phyloP scores from a whole-genome alignment of 164 flowering plant genomes.

The Nymphaea thermarum region DNA sequence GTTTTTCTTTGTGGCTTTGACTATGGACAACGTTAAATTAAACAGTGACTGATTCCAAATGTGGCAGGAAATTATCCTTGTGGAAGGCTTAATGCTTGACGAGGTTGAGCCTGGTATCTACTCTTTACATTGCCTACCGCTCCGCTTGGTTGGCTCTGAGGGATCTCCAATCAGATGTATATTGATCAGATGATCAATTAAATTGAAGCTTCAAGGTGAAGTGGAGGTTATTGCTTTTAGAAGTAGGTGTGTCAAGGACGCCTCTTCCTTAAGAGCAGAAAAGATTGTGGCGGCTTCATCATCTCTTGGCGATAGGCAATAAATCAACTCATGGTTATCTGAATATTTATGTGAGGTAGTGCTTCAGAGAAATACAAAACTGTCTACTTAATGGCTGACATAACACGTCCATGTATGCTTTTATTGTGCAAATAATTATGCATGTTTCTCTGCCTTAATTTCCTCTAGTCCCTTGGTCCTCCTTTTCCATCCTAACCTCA shows the following conservation, averaged over 20 bases:
- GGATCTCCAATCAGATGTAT: constrained; percentile 62
- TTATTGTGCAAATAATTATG: no score
- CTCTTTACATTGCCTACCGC: constrained; percentile 63
- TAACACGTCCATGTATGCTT: no score
- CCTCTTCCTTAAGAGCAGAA: no score
- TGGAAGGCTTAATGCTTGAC: constrained; percentile 65
- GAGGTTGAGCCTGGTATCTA: constrained; percentile 44
- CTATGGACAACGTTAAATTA: background rate
- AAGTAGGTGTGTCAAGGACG: background rate
- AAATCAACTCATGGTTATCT: background rate
- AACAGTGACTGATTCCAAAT: background rate
- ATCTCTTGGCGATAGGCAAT: no score
- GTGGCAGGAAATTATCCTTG: constrained; percentile 27
- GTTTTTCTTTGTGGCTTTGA: background rate
- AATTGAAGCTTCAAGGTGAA: background rate
- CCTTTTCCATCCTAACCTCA: no score
- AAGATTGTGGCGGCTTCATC: background rate
- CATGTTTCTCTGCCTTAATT: no score
- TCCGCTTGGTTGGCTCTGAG: constrained; percentile 66
- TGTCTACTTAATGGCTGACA: no score
- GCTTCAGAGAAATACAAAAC: no score
- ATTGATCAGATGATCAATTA: constrained; percentile 20
- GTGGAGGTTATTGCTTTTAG: background rate
- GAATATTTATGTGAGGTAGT: background rate
- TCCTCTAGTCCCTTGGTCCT: no score